phyloP scores from a whole-genome alignment of 2,329 filamentous ascomycete genomes.

The Didymella sp. region DNA sequence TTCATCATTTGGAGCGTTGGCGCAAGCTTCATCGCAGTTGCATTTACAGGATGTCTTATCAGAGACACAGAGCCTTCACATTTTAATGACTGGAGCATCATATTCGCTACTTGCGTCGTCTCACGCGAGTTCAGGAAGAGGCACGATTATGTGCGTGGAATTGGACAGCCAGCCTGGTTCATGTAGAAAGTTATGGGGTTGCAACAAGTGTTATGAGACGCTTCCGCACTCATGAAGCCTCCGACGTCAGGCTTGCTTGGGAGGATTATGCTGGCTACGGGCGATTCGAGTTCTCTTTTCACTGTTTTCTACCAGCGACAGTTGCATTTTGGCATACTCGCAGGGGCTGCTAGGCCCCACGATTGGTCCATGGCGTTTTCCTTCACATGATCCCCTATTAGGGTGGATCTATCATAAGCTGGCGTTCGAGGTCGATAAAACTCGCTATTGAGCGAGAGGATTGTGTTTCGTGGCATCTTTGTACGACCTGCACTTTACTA shows the following conservation, averaged over 20 bases:
- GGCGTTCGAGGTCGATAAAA: slow-evolving; percentile 30
- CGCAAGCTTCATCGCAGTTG: slow-evolving; percentile 28
- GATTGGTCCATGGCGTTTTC: slow-evolving; percentile 40
- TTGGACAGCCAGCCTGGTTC: not conserved
- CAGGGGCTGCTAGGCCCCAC: slow-evolving; percentile 36
- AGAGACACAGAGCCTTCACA: slow-evolving; percentile 35
- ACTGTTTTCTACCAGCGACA: slow-evolving; percentile 40
- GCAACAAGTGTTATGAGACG: not conserved
- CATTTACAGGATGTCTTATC: slow-evolving; percentile 43
- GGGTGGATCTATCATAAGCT: slow-evolving; percentile 26
- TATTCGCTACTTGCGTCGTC: slow-evolving; percentile 14
- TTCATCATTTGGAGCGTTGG: slow-evolving; percentile 25
- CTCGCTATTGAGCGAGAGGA: slow-evolving; percentile 23
- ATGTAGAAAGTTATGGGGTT: not conserved
- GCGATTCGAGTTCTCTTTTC: slow-evolving; percentile 16
- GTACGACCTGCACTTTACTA: slow-evolving; percentile 40
- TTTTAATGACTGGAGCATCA: slow-evolving; percentile 21
- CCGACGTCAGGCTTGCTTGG: not conserved
- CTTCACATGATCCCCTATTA: slow-evolving; percentile 28
- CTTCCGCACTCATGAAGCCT: not conserved
- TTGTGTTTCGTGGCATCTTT: slow-evolving; percentile 26
- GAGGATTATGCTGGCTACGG: not conserved
- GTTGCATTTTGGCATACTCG: slow-evolving; percentile 44
- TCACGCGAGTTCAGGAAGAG: not conserved
- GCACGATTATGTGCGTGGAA: not conserved